Evolutionary conservation across 2,329 filamentous ascomycete genomes (phyloP), one percentile per base, ranked within the genome.

Genomic region (Colletotrichum sp.): DNA sequence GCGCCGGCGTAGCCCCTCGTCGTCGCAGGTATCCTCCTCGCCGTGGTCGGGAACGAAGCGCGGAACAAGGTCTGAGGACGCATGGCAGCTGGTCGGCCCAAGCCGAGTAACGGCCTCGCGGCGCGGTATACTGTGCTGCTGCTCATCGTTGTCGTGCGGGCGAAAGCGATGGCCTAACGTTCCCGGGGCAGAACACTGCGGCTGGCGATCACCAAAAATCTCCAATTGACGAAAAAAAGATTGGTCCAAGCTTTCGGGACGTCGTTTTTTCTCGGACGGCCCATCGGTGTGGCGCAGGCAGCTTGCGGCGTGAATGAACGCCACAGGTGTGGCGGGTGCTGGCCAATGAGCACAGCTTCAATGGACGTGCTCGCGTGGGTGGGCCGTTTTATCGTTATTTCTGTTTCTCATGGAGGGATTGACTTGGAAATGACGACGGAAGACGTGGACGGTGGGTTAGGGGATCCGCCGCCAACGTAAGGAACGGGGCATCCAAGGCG

Each of bases 91-190:
- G 59, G 8, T 24, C 67, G 59, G 66, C 52, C 39, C 44, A 68
- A 30, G 68, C 72, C 77, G 72, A 75, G 65, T 9, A 77, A 55
- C 49, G 76, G 66, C 66, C 75, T 72, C 69, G 65, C 68, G 32
- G 66, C 55, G 55, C 72, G 75, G 62, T 68, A 77, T 69, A 77
- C 73, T 28, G 24, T 66, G 21, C 16, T 28, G 18, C 12, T 62
- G 39, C 49, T 32, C 44, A 49, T 28, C 34, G 39, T 28, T 21
- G 36, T n/a, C n/a, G 30, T 59, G 55, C 18, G 44, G 44, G 44
- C 44, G 44, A 49, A 1, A 12, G 44, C 44, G 30, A 63, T 70
- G 21, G n/a, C 34, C 18, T 32, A 7, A 34, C 30, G 59, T 57
- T 57, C 18, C 59, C 30, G 18, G 18, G 18, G 39, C 39, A 44